Percentiles rank a stretch among this genome's conserved stretches.
Conservation (phyloP, 2,329 filamentous ascomycete genomes). For the Botrytis hyacinthi region DNA sequence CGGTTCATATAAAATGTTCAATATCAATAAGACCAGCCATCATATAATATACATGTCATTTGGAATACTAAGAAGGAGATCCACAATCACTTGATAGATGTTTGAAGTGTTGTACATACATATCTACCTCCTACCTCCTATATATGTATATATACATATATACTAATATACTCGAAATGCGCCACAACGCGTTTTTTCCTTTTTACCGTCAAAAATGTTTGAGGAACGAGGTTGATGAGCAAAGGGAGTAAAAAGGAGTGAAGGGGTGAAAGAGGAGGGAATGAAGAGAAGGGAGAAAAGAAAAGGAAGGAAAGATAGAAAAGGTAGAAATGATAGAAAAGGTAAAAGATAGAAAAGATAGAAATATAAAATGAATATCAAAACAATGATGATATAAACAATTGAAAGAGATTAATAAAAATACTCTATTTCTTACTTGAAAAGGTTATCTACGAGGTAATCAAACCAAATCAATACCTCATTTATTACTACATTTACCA, state of each 20-base stretch:
- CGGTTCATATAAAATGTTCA: neutral
- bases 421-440: neutral
- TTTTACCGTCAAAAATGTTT: neutral
- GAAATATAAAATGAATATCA: neutral
- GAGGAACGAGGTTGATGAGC: neutral
- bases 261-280: neutral
- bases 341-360: neutral
- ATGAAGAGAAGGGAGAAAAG: neutral
- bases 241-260: neutral
- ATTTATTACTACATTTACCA: neutral
- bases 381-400: neutral
- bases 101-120: slow-evolving; percentile 14
- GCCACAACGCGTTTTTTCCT: neutral
- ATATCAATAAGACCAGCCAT: neutral
- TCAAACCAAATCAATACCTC: neutral
- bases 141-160: too few relatives aligned
- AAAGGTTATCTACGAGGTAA: neutral
- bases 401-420: neutral
- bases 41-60: neutral
- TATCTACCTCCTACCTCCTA: neutral
- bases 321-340: neutral
- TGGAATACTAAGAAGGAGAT: neutral
- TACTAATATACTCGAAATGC: too few relatives aligned
- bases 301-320: neutral
- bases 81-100: neutral